Base-by-base conservation (phyloP, 2,329 filamentous ascomycete genomes). In the Sporothrix protearum region DNA sequence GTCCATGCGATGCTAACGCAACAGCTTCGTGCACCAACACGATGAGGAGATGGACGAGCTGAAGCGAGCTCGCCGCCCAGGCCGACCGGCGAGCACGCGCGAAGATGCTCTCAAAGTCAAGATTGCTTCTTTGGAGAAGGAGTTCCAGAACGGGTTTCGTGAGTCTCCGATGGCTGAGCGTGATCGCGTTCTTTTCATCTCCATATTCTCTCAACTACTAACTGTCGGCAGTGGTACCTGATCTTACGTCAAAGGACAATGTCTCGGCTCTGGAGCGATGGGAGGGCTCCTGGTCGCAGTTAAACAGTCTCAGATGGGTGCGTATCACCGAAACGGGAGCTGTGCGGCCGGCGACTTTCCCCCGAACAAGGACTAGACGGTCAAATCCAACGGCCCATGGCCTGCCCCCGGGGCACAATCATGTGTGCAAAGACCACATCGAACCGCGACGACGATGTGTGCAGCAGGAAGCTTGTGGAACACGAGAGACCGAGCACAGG, bases 101-200 rank as follows among this genome's bases (percentile, higher is more conserved):
- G 93, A 97, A 79, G 92, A 94, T 75, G 82, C 92, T 25, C 83
- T 98, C 51, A 90, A 89, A 79, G 85, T 92, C 77, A 91, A 89
- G 75, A 89, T 92, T 70, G 85, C 87, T 16, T 83, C 82, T 1
- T 91, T 97, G 74, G 85, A 91, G 77, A 91, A 91, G 76, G 96
- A 99, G 82, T 92, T 92, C 75, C 87, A 90, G 74, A 89, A 89
- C 69, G 96, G 96, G 0, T 96, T 97, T 78, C 91, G 92, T 93
- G 75, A 51, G 22, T 12, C n/a, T 33, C 3, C 10, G 6, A 19
- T 28, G n/a, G 7, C 12, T 42, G 1, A 49, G 1, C 14, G 3
- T 4, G 28, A 79, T 55, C 63, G 6, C 16, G 47, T 47, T 47
- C 16, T 47, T 16, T n/a, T 49, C 14, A 9, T 28, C 22, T 8